A percentile compares a stretch with the other conserved stretches of the same genome.
Evolutionary conservation across 495 filamentous ascomycete species (phyloP).

Genomic region (Neurospora africana): DNA sequence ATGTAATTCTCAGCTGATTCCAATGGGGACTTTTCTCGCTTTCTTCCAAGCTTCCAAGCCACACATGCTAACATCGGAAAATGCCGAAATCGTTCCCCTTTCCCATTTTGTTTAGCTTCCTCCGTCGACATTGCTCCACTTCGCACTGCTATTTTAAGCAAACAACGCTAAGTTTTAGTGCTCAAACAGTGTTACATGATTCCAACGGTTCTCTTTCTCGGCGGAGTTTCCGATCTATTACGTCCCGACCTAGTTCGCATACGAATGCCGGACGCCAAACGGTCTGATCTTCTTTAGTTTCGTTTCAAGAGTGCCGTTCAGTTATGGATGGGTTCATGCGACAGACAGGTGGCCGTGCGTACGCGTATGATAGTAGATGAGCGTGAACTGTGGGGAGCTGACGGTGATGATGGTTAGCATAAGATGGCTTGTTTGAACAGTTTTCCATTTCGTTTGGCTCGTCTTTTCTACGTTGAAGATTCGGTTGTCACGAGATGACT

Average conservation of each 20-base stretch:
- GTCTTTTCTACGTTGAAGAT: too few species aligned
- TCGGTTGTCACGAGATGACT: too few species aligned
- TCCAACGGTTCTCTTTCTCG: background rate
- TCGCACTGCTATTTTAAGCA: background rate
- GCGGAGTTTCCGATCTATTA: background rate
- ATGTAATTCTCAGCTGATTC: background rate
- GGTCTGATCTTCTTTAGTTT: background rate
- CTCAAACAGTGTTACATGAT: background rate
- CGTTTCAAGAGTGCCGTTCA: background rate
- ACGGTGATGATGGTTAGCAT: too few species aligned
- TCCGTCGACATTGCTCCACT: background rate
- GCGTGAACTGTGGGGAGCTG: too few species aligned
- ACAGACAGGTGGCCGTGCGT: too few species aligned
- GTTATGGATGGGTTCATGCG: background rate
- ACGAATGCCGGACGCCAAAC: background rate
- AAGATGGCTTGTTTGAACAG: too few species aligned
- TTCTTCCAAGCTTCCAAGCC: background rate
- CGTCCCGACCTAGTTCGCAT: background rate
- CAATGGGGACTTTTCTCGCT: background rate
- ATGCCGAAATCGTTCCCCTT: background rate
- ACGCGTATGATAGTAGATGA: too few species aligned
- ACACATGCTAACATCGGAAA: background rate
- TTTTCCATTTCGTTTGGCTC: too few species aligned
- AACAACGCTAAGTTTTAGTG: background rate
- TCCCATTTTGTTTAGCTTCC: background rate